phyloP scores from a whole-genome alignment of 768 basidiomycete species.

The Boletus rubroflammeus region DNA sequence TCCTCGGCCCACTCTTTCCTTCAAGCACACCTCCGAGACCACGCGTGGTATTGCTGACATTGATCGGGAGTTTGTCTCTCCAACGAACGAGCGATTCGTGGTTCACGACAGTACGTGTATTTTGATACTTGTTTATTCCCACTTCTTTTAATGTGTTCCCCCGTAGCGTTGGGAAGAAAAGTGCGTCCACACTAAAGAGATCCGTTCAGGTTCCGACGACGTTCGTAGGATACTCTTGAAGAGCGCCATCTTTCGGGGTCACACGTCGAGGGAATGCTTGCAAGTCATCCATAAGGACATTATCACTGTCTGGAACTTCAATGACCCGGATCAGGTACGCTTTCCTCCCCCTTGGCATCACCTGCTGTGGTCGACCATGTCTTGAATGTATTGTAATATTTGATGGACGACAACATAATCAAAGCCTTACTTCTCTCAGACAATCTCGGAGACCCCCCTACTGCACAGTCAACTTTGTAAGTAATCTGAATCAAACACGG shows the following conservation, averaged over 20 bases:
- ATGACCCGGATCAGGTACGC: constrained; percentile 10
- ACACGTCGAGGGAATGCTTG: constrained; percentile 9
- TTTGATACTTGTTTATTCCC: background rate
- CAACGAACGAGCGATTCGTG: constrained; percentile 12
- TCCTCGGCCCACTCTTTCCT: background rate
- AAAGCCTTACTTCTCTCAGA: constrained; percentile 1
- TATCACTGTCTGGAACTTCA: constrained; percentile 11
- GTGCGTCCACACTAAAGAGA: background rate
- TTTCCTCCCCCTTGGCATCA: too few relatives aligned
- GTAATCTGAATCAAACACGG: background rate
- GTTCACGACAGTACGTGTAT: constrained; percentile 13
- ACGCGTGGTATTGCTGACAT: constrained; percentile 9
- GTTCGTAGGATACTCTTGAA: constrained; percentile 6
- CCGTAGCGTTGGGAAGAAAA: constrained; percentile 11
- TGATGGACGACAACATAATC: constrained; percentile 5
- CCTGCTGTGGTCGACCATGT: background rate
- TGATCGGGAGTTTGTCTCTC: constrained; percentile 12
- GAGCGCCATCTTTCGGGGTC: constrained; percentile 6
- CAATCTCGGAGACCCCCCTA: background rate
- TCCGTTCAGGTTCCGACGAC: background rate
- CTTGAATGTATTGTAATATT: background rate
- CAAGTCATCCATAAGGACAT: constrained; percentile 10
- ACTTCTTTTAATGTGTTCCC: background rate
- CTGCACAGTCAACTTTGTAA: background rate
- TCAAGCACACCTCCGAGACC: constrained; percentile 1